Percentiles rank a stretch among this genome's conserved stretches.
Conservation (phyloP, 2,329 filamentous ascomycete genomes). For the Penicillium sp. region DNA sequence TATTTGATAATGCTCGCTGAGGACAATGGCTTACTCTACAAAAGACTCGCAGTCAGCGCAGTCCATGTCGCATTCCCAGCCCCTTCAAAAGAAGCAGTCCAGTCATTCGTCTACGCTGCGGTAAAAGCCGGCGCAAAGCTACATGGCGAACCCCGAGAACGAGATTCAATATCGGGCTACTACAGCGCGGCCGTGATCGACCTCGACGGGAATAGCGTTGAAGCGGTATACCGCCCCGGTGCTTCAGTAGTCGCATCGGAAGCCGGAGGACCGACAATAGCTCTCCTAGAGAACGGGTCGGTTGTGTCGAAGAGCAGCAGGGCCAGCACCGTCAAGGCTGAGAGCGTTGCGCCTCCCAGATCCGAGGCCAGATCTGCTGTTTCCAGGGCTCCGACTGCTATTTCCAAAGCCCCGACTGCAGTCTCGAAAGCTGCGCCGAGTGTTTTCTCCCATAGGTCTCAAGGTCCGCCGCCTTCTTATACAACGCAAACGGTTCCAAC, state of each 20-base stretch:
- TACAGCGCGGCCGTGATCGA: slow-evolving; percentile 65
- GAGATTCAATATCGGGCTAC: slow-evolving; percentile 53
- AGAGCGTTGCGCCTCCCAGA: slow-evolving; percentile 28
- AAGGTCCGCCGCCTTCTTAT: slow-evolving; percentile 24
- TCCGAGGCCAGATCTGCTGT: slow-evolving; percentile 30
- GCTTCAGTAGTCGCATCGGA: slow-evolving; percentile 25
- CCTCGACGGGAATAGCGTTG: slow-evolving; percentile 78
- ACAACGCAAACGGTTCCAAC: slow-evolving; percentile 23
- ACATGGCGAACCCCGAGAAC: slow-evolving; percentile 53
- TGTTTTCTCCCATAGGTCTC: slow-evolving; percentile 19
- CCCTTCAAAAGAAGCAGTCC: slow-evolving; percentile 59
- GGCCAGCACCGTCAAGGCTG: slow-evolving; percentile 25
- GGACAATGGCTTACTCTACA: slow-evolving; percentile 12
- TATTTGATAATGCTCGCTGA: background rate
- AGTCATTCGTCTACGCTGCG: slow-evolving; percentile 67
- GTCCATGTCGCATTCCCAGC: slow-evolving; percentile 66
- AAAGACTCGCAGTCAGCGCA: slow-evolving; percentile 49
- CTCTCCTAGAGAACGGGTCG: slow-evolving; percentile 37
- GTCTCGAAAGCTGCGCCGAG: slow-evolving; percentile 23
- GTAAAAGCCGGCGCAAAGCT: slow-evolving; percentile 60
- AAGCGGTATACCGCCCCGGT: slow-evolving; percentile 60
- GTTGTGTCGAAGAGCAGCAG: slow-evolving; percentile 35
- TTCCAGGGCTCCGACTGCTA: slow-evolving; percentile 27
- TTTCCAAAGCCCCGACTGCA: slow-evolving; percentile 27
- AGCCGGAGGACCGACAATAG: slow-evolving; percentile 31